phyloP scores from a whole-genome alignment of 352 stramenopile species.

The Blastocystis sp. region DNA sequence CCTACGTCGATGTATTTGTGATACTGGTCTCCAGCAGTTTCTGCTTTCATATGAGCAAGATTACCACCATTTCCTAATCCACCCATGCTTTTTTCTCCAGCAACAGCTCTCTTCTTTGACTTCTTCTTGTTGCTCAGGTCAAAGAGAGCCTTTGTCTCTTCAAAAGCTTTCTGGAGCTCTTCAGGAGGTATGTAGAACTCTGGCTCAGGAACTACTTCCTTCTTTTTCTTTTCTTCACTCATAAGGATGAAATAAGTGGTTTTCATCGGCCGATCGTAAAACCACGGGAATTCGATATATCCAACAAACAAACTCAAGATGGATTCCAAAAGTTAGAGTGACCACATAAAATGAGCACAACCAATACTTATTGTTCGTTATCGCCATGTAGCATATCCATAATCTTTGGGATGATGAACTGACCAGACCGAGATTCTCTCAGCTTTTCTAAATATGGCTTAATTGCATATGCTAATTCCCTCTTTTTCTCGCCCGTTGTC shows the following conservation, averaged over 20 bases:
- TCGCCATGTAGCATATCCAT: neutral
- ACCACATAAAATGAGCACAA: neutral
- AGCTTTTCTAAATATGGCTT: slow-evolving; percentile 81
- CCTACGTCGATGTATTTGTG: slow-evolving; percentile 19
- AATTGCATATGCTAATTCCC: slow-evolving; percentile 89
- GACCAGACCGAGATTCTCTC: neutral
- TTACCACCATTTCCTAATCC: neutral
- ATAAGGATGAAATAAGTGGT: neutral
- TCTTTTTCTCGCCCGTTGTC: slow-evolving; percentile 85
- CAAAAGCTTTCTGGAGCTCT: slow-evolving; percentile 12
- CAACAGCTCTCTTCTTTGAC: slow-evolving; percentile 35
- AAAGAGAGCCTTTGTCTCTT: slow-evolving; percentile 40
- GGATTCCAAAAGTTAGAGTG: neutral
- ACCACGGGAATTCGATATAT: neutral
- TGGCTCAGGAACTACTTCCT: slow-evolving; percentile 4
- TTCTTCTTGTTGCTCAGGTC: slow-evolving; percentile 32
- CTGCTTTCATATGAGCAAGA: slow-evolving; percentile 31
- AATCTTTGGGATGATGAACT: slow-evolving; percentile 37
- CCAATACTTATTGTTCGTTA: neutral
- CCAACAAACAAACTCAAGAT: neutral
- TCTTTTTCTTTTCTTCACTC: slow-evolving; percentile 17
- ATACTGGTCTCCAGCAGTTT: slow-evolving; percentile 36
- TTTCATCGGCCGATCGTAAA: neutral
- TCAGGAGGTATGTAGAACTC: slow-evolving; percentile 42
- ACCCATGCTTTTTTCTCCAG: neutral